These are phyloP conservation scores for Heterobasidion irregulare DNA, from an alignment of 1,284 basidiomycete species.

Conservation along the genomic window DNA sequence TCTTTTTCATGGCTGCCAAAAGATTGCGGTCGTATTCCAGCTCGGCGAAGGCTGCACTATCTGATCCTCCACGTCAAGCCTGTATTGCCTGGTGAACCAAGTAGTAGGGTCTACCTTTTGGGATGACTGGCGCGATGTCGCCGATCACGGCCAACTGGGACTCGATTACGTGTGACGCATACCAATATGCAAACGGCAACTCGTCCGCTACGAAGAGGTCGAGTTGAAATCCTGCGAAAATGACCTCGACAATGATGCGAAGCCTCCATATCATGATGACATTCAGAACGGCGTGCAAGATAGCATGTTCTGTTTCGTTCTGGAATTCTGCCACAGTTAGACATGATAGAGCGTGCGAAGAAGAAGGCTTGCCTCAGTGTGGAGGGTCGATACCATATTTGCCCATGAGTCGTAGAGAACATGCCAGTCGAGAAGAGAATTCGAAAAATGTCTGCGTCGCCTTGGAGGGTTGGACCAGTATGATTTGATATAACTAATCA, in stretches of 20 bases:
- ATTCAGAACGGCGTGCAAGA: slow-evolving; percentile 34
- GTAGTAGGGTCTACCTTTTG: neutral
- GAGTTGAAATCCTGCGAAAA: slow-evolving; percentile 71
- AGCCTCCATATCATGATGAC: slow-evolving; percentile 52
- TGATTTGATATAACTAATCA: slow-evolving; percentile 47
- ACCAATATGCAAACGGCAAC: slow-evolving; percentile 69
- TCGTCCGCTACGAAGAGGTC: slow-evolving; percentile 66
- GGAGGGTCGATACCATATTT: slow-evolving; percentile 26
- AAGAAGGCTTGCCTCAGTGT: slow-evolving; percentile 17
- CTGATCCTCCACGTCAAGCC: slow-evolving; percentile 20
- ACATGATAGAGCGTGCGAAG: neutral
- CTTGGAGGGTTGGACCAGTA: slow-evolving; percentile 64
- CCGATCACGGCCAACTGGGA: slow-evolving; percentile 29
- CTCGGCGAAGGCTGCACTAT: slow-evolving; percentile 33
- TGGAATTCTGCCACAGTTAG: slow-evolving; percentile 4
- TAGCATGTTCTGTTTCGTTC: slow-evolving; percentile 14
- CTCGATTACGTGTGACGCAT: slow-evolving; percentile 45
- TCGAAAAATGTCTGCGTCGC: slow-evolving; percentile 54
- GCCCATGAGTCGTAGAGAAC: slow-evolving; percentile 39
- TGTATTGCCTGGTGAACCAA: neutral
- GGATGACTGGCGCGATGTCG: neutral
- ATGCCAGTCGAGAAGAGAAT: slow-evolving; percentile 58
- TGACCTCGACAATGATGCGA: slow-evolving; percentile 53
- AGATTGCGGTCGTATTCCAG: slow-evolving; percentile 39
- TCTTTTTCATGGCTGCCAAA: slow-evolving; percentile 44